Evolutionary conservation across 257 asterid genomes (phyloP), one percentile per base, ranked within the genome.

Genomic region (Jasminum sambac): DNA sequence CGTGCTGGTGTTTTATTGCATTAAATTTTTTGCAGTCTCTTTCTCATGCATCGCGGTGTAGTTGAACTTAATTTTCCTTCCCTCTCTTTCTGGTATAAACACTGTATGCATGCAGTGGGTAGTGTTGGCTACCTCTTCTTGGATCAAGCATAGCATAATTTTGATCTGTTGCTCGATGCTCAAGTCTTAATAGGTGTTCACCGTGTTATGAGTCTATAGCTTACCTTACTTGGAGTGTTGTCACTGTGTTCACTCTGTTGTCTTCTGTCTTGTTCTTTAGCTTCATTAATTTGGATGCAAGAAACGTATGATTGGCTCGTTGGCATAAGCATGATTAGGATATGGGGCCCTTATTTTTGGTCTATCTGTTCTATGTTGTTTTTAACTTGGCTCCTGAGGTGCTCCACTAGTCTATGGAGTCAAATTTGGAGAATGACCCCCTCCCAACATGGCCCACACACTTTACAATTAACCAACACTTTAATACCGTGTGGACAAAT

Each of bases 61-160:
- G 58, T 48, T n/a, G 58, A 21, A n/a, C 58, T n/a, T 48, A n/a
- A 48, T 48, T 48, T 48, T 48, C 11, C 24, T 48, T 48, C 58
- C 21, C 7, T n/a, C 55, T 0, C 23, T 21, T 48, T 48, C 23
- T 16, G 7, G 24, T n/a, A n/a, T 48, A 0, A 21, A 48, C 58
- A n/a, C 6, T 48, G 11, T 48, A 6, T 16, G 24, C 7, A 17
- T 21, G 17, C 23, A 6, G 8, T 48, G 19, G 23, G 58, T 10
- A 46, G 12, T 48, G 25, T 48, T 5, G 24, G 9, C 24, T 17
- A 10, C 24, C 24, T 46, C 23, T 0, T n/a, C 23, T 46, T 46
- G 23, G 23, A 16, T 48, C 12, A 7, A 48, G 58, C 25, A 7
- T 48, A 48, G 58, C 25, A 7, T 48, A n/a, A 48, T 21, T 50